These are phyloP conservation scores for Liriodendron chinense DNA, from an alignment of 164 flowering plant genomes.

Conservation along the genomic window DNA sequence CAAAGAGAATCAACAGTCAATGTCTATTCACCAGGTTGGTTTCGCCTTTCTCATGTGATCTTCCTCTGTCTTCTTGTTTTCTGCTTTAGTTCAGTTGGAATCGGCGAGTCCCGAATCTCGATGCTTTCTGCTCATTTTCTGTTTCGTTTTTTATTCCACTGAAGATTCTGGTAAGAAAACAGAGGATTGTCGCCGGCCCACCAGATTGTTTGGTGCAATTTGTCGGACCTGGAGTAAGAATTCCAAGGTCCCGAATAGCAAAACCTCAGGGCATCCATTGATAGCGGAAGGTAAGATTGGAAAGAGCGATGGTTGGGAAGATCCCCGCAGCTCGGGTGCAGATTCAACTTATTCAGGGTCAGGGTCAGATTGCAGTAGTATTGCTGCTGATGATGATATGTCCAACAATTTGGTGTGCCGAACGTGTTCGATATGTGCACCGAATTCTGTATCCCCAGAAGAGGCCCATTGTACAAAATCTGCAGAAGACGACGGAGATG, in stretches of 20 bases:
- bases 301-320: not conserved
- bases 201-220: conserved; percentile 36
- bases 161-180: not conserved
- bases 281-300: not conserved
- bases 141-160: not conserved
- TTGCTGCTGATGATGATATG: not conserved
- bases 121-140: not conserved
- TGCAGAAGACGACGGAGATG: conserved; percentile 26
- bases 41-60: not conserved
- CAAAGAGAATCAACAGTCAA: conserved; percentile 40
- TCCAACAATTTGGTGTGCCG: conserved; percentile 11
- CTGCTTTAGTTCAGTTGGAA: not conserved
- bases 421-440: conserved; percentile 55
- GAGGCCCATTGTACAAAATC: not conserved
- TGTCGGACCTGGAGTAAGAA: conserved; percentile 42
- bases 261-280: not conserved
- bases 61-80: not conserved
- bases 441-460: conserved; percentile 8
- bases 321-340: conserved; percentile 8
- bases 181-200: not conserved
- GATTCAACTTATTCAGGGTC: conserved; percentile 2
- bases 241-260: conserved; percentile 27
- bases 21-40: not conserved
- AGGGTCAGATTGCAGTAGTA: not conserved
- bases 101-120: not conserved